Evolutionary conservation across 495 filamentous ascomycete species (phyloP).

Genomic region (Penicillium verhagenii): DNA sequence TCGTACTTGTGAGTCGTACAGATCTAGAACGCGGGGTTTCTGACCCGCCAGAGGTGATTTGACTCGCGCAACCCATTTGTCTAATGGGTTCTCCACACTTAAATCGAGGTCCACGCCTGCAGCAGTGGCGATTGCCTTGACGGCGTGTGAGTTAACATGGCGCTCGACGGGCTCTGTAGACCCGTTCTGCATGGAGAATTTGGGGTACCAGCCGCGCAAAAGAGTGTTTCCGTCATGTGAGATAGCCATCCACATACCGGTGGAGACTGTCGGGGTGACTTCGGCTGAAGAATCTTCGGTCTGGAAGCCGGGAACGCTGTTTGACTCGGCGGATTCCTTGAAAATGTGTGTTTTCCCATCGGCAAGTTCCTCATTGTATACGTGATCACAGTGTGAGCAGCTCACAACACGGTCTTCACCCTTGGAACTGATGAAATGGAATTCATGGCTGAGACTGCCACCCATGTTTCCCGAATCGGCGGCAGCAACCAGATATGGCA

Average conservation of each 20-base stretch:
- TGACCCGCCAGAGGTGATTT: slow-evolving; percentile 22
- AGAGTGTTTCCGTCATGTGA: slow-evolving; percentile 65
- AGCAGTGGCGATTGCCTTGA: slow-evolving; percentile 59
- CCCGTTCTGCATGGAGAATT: slow-evolving; percentile 34
- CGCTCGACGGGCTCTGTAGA: slow-evolving; percentile 36
- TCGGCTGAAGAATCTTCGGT: slow-evolving; percentile 26
- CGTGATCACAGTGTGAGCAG: slow-evolving; percentile 71
- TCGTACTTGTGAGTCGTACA: slow-evolving; percentile 47
- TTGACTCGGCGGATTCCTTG: slow-evolving; percentile 7
- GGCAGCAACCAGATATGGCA: slow-evolving; percentile 81
- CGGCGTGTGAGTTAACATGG: slow-evolving; percentile 67
- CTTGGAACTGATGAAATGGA: slow-evolving; percentile 74
- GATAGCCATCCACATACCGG: slow-evolving; percentile 63
- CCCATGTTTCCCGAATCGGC: slow-evolving; percentile 97
- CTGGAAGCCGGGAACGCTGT: slow-evolving; percentile 28
- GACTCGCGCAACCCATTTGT: slow-evolving; percentile 54
- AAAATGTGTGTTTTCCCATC: slow-evolving; percentile 34
- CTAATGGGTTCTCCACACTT: slow-evolving; percentile 59
- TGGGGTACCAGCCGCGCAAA: slow-evolving; percentile 66
- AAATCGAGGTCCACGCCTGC: slow-evolving; percentile 69
- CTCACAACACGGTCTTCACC: slow-evolving; percentile 85
- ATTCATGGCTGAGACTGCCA: slow-evolving; percentile 89
- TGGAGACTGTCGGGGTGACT: slow-evolving; percentile 35
- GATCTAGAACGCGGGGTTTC: slow-evolving; percentile 36
- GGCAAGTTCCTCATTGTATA: slow-evolving; percentile 84